phyloP scores from a whole-genome alignment of 768 basidiomycete species.

The Plicaturopsis crispa region DNA sequence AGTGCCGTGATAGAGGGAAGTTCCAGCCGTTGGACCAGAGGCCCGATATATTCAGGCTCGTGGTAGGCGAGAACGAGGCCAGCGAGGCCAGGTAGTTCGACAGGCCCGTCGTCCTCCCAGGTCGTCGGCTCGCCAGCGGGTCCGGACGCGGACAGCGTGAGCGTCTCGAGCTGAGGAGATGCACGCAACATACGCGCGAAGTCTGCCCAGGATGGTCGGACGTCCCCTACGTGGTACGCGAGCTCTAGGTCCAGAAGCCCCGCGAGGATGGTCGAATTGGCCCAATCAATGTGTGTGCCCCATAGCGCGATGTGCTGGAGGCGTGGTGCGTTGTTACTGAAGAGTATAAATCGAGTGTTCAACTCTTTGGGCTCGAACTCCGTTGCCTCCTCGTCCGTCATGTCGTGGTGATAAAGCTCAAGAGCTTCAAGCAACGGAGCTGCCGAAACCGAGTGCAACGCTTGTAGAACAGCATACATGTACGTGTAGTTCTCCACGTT shows the following conservation, averaged over 20 bases:
- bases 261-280: constrained; percentile 29
- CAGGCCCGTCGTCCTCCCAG: constrained; percentile 20
- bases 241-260: constrained; percentile 48
- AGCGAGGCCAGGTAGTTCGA: constrained; percentile 14
- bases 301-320: constrained; percentile 44
- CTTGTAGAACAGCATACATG: constrained; percentile 35
- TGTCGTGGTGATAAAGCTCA: constrained; percentile 50
- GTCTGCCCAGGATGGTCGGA: constrained; percentile 49
- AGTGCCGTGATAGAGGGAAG: constrained; percentile 19
- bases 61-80: constrained; percentile 24
- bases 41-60: constrained; percentile 20
- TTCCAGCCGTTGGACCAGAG: constrained; percentile 19
- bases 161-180: constrained; percentile 45
- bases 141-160: constrained; percentile 52
- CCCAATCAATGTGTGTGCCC: constrained; percentile 71
- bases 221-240: constrained; percentile 54
- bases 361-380: constrained; percentile 33
- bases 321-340: constrained; percentile 43
- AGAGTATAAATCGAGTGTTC: constrained; percentile 39
- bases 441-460: constrained; percentile 31
- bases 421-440: constrained; percentile 51
- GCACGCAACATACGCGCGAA: constrained; percentile 43
- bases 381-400: constrained; percentile 30
- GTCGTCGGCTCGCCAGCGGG: constrained; percentile 34
- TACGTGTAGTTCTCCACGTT: constrained; percentile 37